Base-by-base conservation (phyloP, 768 basidiomycete species). In the Mycena floridula region DNA sequence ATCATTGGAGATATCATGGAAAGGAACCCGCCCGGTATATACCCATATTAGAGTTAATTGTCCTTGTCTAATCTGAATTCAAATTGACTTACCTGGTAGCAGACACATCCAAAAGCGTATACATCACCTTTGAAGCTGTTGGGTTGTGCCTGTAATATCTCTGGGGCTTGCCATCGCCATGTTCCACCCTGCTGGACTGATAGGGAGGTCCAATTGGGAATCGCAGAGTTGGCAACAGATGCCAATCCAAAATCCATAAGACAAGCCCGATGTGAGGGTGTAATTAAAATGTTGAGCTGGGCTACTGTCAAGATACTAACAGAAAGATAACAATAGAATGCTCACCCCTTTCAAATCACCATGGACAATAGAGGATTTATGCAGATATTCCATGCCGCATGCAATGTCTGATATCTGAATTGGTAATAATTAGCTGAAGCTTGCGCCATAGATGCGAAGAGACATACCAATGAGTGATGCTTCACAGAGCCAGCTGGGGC, bases 261-360 rank as follows among this genome's bases (percentile, higher is more conserved):
- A 38, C 44, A 45, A 38, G 42, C 44, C n/a, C 25, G 15, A 13
- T 16, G 7, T 4, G 25, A 28, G 27, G 44, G 42, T 2, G 12
- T 48, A 16, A 48, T 43, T 13, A 48, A 25, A n/a, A 48, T 39
- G 28, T 48, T 48, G 11, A 25, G 6, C 47, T 48, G 18, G 15
- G 32, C 13, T 13, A 15, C 13, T 7, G 15, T 15, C 18, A 13
- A 35, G 32, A 13, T 35, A 7, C 15, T 15, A 18, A 15, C 13
- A 11, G 13, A 18, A 13, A 15, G 27, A 13, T 25, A 32, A 24
- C 7, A 37, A 22, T 11, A 13, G 13, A 13, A 15, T 13, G 25
- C 53, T 9, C 30, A 55, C 54, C 21, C 47, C 48, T 28, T 55
- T 55, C 25, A 55, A 46, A 49, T 55, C 54, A n/a, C 49, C 54